phyloP scores from a whole-genome alignment of 305 asterid species.

The Rubia occidens region DNA sequence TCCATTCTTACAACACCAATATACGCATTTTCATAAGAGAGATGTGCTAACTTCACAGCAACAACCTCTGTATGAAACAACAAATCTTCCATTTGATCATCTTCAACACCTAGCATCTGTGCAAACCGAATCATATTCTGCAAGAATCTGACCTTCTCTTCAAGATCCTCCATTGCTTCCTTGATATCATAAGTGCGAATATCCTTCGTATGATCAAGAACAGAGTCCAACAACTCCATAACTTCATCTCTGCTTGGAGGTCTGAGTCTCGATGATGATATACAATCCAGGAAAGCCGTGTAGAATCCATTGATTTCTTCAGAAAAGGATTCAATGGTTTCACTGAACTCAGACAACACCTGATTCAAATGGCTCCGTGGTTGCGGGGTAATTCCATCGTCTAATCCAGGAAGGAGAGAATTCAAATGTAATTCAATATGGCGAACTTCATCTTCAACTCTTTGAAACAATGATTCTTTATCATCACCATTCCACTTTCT shows the following conservation, averaged over 20 bases:
- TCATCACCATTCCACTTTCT: slow-evolving; percentile 2
- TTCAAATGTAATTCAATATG: not conserved
- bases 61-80: not conserved
- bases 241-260: slow-evolving; percentile 7
- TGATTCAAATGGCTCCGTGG: not conserved
- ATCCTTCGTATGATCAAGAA: not conserved
- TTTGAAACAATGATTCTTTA: not conserved
- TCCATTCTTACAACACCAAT: not conserved
- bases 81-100: not conserved
- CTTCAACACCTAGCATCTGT: not conserved
- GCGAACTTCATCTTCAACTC: not conserved
- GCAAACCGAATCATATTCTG: slow-evolving; percentile 6
- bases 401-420: not conserved
- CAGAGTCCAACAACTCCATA: not conserved
- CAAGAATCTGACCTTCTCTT: slow-evolving; percentile 4
- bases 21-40: not conserved
- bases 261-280: not conserved
- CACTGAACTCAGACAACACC: not conserved
- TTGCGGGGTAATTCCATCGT: not conserved
- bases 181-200: not conserved
- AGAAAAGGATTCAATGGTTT: not conserved
- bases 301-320: slow-evolving; percentile 5
- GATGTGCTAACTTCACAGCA: slow-evolving; percentile 2
- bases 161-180: not conserved
- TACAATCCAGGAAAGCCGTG: not conserved